Evolutionary conservation across 2,329 filamentous ascomycete species (phyloP), one percentile per base, ranked within the genome.

Genomic region (Hymenoscyphus infarciens): DNA sequence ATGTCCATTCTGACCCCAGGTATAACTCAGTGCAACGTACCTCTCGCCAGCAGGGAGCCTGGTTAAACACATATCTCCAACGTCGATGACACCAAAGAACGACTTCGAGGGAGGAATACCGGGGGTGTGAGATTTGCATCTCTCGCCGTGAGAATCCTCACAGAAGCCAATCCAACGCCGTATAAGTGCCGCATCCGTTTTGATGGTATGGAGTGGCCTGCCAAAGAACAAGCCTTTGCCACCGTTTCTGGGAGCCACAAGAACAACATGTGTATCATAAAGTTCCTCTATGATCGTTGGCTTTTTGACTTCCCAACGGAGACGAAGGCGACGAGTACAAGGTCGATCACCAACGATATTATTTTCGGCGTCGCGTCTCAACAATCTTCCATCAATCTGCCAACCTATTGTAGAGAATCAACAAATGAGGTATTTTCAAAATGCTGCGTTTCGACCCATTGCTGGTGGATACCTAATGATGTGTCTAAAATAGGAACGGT

Each of bases 11-110:
- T 25, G 27, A 2, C 63, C 65, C 65, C 65, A 67, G 15, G 61
- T 59, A 58, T 66, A 67, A 31, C 63, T 66, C 45, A 66, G 33
- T n/a, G 64, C 64, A 19, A 64, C 45, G 25, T 60, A 55, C 19
- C 15, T 33, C 57, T 57, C 29, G 1, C 45, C 25, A 15, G 10
- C 27, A 16, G 63, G 63, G 3, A 64, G 54, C 15, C 19, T 49
- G 7, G 25, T 62, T 1, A 64, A 45, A 33, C 60, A 57, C 63
- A 64, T 64, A 16, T 64, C 54, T 1, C 33, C 7, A 3, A 60
- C 22, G 59, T 64, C 63, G 11, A 64, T 64, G 11, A 64, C 63
- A 7, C 63, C 63, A 38, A 64, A 64, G 49, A 52, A 64, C 2
- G 63, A 62, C 3, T 60, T 33, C 1, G 60, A 59, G 6, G 29